Percentiles rank a stretch among this genome's conserved stretches.
These are phyloP conservation scores for Dioscorea alata DNA, from an alignment of 106 monocot species.

Conservation along the genomic window DNA sequence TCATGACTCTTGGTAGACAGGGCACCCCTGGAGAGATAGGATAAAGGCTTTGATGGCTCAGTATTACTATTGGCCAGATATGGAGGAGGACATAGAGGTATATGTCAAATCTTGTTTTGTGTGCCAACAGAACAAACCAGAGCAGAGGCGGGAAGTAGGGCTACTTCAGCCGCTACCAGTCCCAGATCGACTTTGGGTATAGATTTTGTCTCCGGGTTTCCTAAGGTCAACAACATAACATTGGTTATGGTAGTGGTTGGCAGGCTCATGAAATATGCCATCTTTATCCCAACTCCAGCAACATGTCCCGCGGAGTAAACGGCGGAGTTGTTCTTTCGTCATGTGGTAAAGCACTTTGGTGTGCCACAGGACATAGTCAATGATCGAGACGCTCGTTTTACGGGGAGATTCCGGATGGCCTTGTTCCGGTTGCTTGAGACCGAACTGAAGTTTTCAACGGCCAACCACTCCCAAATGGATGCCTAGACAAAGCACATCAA, in stretches of 20 bases:
- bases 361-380: too few relatives aligned
- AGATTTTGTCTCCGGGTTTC: neutral
- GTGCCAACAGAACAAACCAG: neutral
- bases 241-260: neutral
- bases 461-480: neutral
- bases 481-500: neutral
- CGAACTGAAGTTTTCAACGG: neutral
- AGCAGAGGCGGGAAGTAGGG: neutral
- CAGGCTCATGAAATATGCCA: neutral
- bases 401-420: neutral
- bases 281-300: neutral
- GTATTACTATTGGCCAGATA: neutral
- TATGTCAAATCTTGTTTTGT: neutral
- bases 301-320: too few relatives aligned
- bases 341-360: neutral
- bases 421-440: neutral
- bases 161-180: neutral
- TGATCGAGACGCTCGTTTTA: conserved; percentile 1
- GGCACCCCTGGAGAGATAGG: neutral
- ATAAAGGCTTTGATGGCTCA: neutral
- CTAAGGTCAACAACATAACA: too few relatives aligned
- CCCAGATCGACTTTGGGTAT: neutral
- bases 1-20: neutral
- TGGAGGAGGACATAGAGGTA: neutral
- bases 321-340: neutral